Evolutionary conservation across 306 rosid species (phyloP).

Genomic region (apple (Malus domestica)): ASM211411v1 NC_041789.1:18911001-18911500

Average conservation of each 20-base stretch:
- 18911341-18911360: neutral
- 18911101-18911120: neutral
- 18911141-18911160: neutral
- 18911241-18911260: no score
- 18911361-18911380: conserved; percentile 12
- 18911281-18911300: no score
- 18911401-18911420: neutral
- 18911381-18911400: neutral
- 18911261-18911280: neutral
- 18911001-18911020: conserved; percentile 1
- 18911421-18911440: neutral
- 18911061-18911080: neutral
- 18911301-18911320: neutral
- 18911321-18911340: neutral
- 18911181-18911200: neutral
- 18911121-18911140: neutral
- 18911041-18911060: neutral
- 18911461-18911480: no score
- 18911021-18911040: neutral
- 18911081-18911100: neutral
- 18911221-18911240: no score
- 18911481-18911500: neutral
- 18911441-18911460: neutral
- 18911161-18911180: neutral
- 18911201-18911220: no score